Evolutionary conservation across 768 basidiomycete species (phyloP).

Genomic region (Suillus cothurnatus): DNA sequence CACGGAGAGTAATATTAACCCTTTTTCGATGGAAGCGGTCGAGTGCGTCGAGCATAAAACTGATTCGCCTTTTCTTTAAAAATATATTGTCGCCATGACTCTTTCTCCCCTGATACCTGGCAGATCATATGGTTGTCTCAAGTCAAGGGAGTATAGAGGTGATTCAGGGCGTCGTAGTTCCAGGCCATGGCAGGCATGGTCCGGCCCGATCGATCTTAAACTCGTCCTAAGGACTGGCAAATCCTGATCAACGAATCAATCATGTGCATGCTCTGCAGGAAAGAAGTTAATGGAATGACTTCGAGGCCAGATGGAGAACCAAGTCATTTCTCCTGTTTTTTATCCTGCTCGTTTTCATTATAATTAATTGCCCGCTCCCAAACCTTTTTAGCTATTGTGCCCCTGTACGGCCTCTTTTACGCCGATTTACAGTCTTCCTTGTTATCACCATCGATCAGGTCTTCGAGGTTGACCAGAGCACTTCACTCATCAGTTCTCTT

Average conservation of each 20-base stretch:
- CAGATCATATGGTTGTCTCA: neutral
- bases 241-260: too few relatives aligned
- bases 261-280: too few relatives aligned
- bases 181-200: neutral
- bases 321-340: neutral
- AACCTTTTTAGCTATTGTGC: neutral
- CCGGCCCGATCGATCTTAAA: neutral
- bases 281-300: neutral
- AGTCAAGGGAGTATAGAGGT: too few relatives aligned
- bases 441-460: neutral
- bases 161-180: conserved; percentile 1
- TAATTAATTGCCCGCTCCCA: neutral
- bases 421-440: conserved; percentile 1
- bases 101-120: neutral
- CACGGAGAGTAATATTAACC: neutral
- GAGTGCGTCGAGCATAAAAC: too few relatives aligned
- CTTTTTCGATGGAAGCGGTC: neutral
- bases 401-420: conserved; percentile 1
- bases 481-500: conserved; percentile 2
- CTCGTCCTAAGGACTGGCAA: neutral
- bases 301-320: neutral
- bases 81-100: neutral
- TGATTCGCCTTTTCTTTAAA: too few relatives aligned
- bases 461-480: conserved; percentile 3
- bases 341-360: too few relatives aligned